A percentile compares a stretch with the other conserved stretches of the same genome.
These are phyloP conservation scores for Striga asiatica DNA, from an alignment of 257 asterid species.

Conservation along the genomic window DNA sequence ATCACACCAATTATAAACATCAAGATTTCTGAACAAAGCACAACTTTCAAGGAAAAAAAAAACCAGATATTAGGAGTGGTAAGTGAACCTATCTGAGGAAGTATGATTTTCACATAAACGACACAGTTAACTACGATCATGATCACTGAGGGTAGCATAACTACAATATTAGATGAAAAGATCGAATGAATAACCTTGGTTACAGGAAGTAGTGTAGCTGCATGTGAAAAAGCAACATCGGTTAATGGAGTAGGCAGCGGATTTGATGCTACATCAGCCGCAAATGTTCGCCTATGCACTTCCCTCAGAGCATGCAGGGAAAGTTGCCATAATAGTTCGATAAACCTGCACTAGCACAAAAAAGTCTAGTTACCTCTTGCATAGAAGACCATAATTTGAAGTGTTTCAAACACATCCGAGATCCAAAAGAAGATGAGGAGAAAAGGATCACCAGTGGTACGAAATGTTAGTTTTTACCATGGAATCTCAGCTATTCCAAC, in stretches of 20 bases:
- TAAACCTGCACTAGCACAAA: slow-evolving; percentile 57
- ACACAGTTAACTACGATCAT: neutral
- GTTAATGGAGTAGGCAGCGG: slow-evolving; percentile 94
- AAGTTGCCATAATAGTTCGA: slow-evolving; percentile 96
- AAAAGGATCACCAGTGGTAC: neutral
- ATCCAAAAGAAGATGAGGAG: slow-evolving; percentile 2
- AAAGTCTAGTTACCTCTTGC: neutral
- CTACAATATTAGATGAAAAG: slow-evolving; percentile 10
- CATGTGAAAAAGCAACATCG: slow-evolving; percentile 99
- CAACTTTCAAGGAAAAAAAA: neutral
- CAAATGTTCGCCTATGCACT: slow-evolving; percentile 84
- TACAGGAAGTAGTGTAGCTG: slow-evolving; percentile 92
- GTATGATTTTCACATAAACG: neutral
- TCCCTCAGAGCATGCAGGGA: slow-evolving; percentile 97
- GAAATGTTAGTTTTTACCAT: neutral
- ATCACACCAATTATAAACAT: too few species aligned
- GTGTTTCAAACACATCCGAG: neutral
- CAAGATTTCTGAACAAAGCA: neutral
- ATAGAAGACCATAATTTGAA: neutral
- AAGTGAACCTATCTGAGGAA: neutral
- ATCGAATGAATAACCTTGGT: slow-evolving; percentile 55
- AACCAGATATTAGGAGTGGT: neutral
- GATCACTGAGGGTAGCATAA: neutral
- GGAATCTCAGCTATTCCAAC: slow-evolving; percentile 9
- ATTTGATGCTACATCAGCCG: slow-evolving; percentile 83